Base-by-base conservation (phyloP, 2,329 filamentous ascomycete genomes). In the Aspergillus japonicus region DNA sequence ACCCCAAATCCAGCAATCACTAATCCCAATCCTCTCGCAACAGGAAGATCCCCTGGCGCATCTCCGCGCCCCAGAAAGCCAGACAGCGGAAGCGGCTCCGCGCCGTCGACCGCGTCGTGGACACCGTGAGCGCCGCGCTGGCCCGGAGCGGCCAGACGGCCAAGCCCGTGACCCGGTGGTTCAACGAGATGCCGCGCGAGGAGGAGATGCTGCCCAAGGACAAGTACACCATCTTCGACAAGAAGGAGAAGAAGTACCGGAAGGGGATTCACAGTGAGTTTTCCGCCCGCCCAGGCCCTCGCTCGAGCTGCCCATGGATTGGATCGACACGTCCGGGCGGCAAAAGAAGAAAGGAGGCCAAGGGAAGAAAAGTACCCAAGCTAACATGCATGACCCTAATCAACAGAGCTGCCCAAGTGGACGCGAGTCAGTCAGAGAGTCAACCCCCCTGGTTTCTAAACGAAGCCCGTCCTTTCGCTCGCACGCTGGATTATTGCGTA, bases 221-320 rank as follows among this genome's bases (percentile, higher is more conserved):
- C 81, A 99, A 99, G 81, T 99, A 99, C 81, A 96, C 92, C 29
- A 89, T 99, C 71, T 99, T 98, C 78, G 94, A 96, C 78, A 88
- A 93, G 69, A 97, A 98, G 79, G 92, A 90, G 76, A 96, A 93
- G 87, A 88, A 86, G 70, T 99, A 98, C 77, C 85, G 95, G 75
- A 99, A 99, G 86, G 91, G 92, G 58, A 93, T 99, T 76, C 94
- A 98, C 80, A 98, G 93, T 96, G 84, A 26, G 44, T 57, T 29
- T 47, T 12, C 5, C 26, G 8, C 7, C 26, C 7, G 26, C n/a
- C n/a, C n/a, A n/a, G n/a, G 26, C 26, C 26, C 26, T 26, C 26
- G 7, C 7, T 26, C 26, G 8, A 8, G 6, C 21, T 21, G 21
- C 21, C 21, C 21, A 21, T 21, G 21, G 23, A 23, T 23, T 23